These are phyloP conservation scores for Pythium vanterpoolii DNA, from an alignment of 352 stramenopile genomes.

Conservation along the genomic window DNA sequence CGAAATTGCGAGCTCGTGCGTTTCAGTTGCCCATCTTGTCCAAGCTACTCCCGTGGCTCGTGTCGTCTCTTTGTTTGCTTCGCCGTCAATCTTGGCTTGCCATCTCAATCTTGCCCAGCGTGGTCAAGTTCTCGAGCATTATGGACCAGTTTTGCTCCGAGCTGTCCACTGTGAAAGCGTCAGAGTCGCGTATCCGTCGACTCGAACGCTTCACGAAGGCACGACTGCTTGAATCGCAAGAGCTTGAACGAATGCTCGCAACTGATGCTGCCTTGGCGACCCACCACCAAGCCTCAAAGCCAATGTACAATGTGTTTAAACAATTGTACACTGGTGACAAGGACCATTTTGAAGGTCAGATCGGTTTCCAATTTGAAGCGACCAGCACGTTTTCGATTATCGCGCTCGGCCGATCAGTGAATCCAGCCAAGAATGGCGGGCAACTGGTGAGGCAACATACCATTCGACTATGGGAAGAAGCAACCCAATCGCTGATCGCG, in stretches of 20 bases:
- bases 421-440: constrained; percentile 58
- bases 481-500: constrained; percentile 61
- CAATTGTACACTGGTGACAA: constrained; percentile 88
- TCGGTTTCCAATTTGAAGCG: constrained; percentile 88
- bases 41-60: constrained; percentile 69
- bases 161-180: constrained; percentile 52
- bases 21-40: constrained; percentile 50
- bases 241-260: constrained; percentile 52
- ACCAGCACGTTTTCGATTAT: constrained; percentile 78
- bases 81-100: constrained; percentile 78
- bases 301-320: constrained; percentile 86
- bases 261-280: constrained; percentile 43
- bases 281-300: constrained; percentile 53
- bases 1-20: constrained; percentile 8
- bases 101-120: constrained; percentile 56
- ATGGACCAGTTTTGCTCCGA: constrained; percentile 78
- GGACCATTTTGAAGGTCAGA: constrained; percentile 88
- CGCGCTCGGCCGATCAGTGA: constrained; percentile 78
- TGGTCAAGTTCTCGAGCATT: constrained; percentile 58
- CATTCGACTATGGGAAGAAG: constrained; percentile 83
- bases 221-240: constrained; percentile 57
- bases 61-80: constrained; percentile 76
- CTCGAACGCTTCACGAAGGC: constrained; percentile 61
- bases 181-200: constrained; percentile 56
- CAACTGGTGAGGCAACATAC: constrained; percentile 66